Percentiles rank a stretch among this genome's conserved stretches.
Conservation (phyloP, 2,329 filamentous ascomycete species). For the Aspergillus ustus region DNA sequence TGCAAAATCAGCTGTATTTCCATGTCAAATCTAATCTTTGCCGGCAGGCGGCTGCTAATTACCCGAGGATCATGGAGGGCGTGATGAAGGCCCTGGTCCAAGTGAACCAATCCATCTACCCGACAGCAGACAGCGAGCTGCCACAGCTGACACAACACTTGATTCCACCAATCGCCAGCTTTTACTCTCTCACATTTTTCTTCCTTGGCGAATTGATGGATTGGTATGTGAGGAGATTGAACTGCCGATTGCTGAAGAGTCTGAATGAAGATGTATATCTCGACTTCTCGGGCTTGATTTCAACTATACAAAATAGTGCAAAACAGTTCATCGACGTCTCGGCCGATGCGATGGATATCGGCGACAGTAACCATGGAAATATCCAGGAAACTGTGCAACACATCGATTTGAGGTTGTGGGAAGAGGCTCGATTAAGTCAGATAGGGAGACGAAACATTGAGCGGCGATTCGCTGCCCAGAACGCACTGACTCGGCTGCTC, state of each 20-base stretch:
- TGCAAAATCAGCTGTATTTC: background rate
- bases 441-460: slow-evolving; percentile 37
- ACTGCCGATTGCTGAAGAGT: slow-evolving; percentile 41
- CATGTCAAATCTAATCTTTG: slow-evolving; percentile 8
- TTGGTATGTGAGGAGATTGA: slow-evolving; percentile 41
- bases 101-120: slow-evolving; percentile 36
- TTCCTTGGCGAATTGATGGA: slow-evolving; percentile 44
- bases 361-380: slow-evolving; percentile 27
- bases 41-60: slow-evolving; percentile 39
- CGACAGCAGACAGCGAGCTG: slow-evolving; percentile 20
- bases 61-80: slow-evolving; percentile 41
- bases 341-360: slow-evolving; percentile 30
- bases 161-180: slow-evolving; percentile 30
- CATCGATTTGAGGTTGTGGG: slow-evolving; percentile 32
- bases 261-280: slow-evolving; percentile 41
- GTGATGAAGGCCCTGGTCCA: slow-evolving; percentile 38
- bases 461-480: slow-evolving; percentile 40
- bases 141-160: slow-evolving; percentile 21
- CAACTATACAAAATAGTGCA: slow-evolving; percentile 34
- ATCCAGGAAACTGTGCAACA: slow-evolving; percentile 21
- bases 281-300: slow-evolving; percentile 39
- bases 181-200: slow-evolving; percentile 43
- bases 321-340: slow-evolving; percentile 24
- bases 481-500: slow-evolving; percentile 40
- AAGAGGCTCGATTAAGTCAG: slow-evolving; percentile 38